These are phyloP conservation scores for Lactarius indigo DNA, from an alignment of 768 basidiomycete species.

Conservation along the genomic window DNA sequence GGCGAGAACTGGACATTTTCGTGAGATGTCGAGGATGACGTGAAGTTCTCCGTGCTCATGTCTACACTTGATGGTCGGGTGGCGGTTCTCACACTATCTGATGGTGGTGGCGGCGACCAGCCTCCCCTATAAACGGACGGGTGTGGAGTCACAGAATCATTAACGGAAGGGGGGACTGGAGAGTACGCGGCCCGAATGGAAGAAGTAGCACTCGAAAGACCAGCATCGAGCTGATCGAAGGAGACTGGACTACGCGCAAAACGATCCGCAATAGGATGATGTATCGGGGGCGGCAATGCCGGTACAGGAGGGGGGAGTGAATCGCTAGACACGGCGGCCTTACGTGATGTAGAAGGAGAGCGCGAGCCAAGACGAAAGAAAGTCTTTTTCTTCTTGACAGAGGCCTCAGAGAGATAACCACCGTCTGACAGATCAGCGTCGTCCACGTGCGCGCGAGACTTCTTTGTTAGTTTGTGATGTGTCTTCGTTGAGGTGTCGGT, in stretches of 20 bases:
- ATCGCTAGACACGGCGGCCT: not conserved
- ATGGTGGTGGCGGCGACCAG: not conserved
- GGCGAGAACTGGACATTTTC: not conserved
- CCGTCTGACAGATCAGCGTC: slow-evolving; percentile 33
- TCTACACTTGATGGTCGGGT: not conserved
- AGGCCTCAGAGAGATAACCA: slow-evolving; percentile 32
- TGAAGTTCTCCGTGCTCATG: not conserved
- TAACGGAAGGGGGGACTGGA: not conserved
- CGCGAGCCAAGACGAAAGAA: slow-evolving; percentile 24
- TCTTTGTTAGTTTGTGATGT: slow-evolving; percentile 23
- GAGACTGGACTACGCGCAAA: slow-evolving; percentile 7
- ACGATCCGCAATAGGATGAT: slow-evolving; percentile 11
- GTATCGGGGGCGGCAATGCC: slow-evolving; percentile 7
- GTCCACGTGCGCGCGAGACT: slow-evolving; percentile 9
- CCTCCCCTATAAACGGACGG: not conserved
- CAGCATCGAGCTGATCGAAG: not conserved
- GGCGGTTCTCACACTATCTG: not conserved
- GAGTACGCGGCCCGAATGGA: not conserved
- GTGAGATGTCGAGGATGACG: slow-evolving; percentile 5
- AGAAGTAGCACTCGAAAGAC: not conserved
- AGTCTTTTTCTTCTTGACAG: slow-evolving; percentile 32
- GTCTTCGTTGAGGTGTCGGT: slow-evolving; percentile 3
- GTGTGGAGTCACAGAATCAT: not conserved
- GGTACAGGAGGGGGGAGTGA: slow-evolving; percentile 20
- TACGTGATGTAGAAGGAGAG: slow-evolving; percentile 18